A percentile compares a stretch with the other conserved stretches of the same genome.
These are phyloP conservation scores for Geranium brycei DNA, from an alignment of 345 rosid genomes.

Conservation along the genomic window DNA sequence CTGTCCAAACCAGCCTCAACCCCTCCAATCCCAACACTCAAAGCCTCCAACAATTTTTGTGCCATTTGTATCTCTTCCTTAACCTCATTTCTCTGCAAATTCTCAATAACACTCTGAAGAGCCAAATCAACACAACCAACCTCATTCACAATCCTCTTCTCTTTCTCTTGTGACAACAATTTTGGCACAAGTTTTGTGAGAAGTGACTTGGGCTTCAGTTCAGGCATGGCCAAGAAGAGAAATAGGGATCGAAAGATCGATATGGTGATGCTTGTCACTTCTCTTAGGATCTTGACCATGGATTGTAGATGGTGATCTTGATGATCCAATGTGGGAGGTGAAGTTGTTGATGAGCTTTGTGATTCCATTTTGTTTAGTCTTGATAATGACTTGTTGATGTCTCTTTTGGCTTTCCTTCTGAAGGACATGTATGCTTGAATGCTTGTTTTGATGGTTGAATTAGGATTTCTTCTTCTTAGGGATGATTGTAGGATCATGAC, in stretches of 20 bases:
- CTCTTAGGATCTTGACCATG: constrained; percentile 20
- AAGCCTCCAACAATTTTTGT: constrained; percentile 20
- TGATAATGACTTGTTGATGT: constrained; percentile 26
- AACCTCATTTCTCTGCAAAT: constrained; percentile 7
- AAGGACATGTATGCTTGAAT: constrained; percentile 38
- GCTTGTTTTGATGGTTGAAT: constrained; percentile 22
- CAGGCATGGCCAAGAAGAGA: constrained; percentile 19
- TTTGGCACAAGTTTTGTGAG: constrained; percentile 22
- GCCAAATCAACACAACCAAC: constrained; percentile 28
- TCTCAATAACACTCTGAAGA: constrained; percentile 11
- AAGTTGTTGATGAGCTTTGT: background rate
- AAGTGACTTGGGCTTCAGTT: constrained; percentile 14
- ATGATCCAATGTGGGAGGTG: background rate
- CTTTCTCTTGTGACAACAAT: constrained; percentile 12
- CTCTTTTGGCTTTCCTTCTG: constrained; percentile 44
- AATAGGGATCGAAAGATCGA: constrained; percentile 33
- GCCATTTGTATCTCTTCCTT: constrained; percentile 20
- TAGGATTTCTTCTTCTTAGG: constrained; percentile 20
- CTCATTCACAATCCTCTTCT: constrained; percentile 23
- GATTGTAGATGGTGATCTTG: constrained; percentile 14
- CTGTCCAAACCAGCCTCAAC: constrained; percentile 24
- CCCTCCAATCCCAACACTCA: constrained; percentile 17
- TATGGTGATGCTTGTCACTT: constrained; percentile 22
- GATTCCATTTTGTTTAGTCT: constrained; percentile 28
- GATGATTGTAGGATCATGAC: constrained; percentile 29